phyloP scores from a whole-genome alignment of 768 basidiomycete species.

The Pleurotus ostreatus region DNA sequence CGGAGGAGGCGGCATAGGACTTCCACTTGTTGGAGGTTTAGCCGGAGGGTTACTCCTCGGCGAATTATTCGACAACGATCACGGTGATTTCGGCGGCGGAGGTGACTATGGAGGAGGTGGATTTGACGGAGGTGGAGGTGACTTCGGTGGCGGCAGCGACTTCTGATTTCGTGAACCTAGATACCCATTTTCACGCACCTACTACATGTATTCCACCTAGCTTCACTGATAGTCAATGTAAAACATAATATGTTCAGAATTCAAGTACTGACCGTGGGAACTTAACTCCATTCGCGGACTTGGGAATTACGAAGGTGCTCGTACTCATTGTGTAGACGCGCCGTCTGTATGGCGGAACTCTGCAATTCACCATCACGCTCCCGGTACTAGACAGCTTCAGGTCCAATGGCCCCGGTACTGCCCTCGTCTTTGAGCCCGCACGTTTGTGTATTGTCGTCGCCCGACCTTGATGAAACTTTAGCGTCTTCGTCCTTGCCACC shows the following conservation, averaged over 20 bases:
- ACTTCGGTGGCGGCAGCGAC: constrained; percentile 16
- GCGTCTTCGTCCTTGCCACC: constrained; percentile 58
- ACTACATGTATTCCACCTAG: too few relatives aligned
- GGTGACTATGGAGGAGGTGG: neutral
- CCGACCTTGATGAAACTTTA: constrained; percentile 64
- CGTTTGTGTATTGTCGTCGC: constrained; percentile 67
- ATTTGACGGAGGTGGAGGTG: constrained; percentile 17
- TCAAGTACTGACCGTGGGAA: neutral
- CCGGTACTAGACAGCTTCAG: neutral
- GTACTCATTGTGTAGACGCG: neutral
- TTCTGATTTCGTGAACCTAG: neutral
- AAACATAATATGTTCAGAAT: too few relatives aligned
- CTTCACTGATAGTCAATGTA: too few relatives aligned
- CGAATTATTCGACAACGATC: constrained; percentile 36
- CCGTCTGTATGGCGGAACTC: neutral
- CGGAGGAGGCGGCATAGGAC: too few relatives aligned
- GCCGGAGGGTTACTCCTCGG: constrained; percentile 50
- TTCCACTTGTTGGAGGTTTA: constrained; percentile 39
- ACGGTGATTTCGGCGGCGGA: constrained; percentile 17
- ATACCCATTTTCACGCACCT: neutral
- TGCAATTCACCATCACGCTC: neutral
- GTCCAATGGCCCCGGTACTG: constrained; percentile 44
- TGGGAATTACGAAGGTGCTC: neutral
- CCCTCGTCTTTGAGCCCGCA: constrained; percentile 81
- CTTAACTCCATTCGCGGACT: neutral